Evolutionary conservation across 108 stramenopile species (phyloP).

Genomic region (Stephanodiscus triporus): DNA sequence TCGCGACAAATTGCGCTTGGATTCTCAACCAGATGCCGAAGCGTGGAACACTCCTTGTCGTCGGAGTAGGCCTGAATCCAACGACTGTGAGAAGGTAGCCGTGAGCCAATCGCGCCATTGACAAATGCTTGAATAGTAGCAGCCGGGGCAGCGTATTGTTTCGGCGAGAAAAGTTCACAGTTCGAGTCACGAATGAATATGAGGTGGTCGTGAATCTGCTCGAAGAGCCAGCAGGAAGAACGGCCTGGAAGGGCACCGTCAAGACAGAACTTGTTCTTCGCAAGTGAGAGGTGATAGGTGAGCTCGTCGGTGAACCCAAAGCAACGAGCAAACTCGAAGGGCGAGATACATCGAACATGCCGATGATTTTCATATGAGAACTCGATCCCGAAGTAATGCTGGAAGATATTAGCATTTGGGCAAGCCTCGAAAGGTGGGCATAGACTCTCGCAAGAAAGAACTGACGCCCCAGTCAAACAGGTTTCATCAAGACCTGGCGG

Average conservation of each 20-base stretch:
- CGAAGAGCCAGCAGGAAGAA: slow-evolving; percentile 9
- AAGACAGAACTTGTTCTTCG: not conserved
- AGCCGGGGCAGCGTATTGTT: not conserved
- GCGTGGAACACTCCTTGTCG: not conserved
- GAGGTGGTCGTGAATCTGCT: not conserved
- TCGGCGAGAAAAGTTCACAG: not conserved
- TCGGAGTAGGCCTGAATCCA: not conserved
- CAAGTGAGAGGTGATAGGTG: not conserved
- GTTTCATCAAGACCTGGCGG: too few relatives aligned
- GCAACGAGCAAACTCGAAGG: too few relatives aligned
- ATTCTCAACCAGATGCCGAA: not conserved
- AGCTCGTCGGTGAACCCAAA: not conserved
- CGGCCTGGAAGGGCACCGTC: slow-evolving; percentile 1
- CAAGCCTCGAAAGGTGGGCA: not conserved
- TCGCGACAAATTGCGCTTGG: not conserved
- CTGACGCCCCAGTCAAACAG: not conserved
- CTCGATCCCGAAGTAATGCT: too few relatives aligned
- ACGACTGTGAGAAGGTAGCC: not conserved
- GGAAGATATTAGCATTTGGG: not conserved
- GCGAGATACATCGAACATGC: not conserved
- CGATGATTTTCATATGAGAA: not conserved
- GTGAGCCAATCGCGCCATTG: not conserved
- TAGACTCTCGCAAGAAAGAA: not conserved
- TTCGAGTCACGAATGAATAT: slow-evolving; percentile 1
- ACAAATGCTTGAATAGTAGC: slow-evolving; percentile 12